phyloP scores from a whole-genome alignment of 768 basidiomycete genomes.

The Hydnum rufescens region DNA sequence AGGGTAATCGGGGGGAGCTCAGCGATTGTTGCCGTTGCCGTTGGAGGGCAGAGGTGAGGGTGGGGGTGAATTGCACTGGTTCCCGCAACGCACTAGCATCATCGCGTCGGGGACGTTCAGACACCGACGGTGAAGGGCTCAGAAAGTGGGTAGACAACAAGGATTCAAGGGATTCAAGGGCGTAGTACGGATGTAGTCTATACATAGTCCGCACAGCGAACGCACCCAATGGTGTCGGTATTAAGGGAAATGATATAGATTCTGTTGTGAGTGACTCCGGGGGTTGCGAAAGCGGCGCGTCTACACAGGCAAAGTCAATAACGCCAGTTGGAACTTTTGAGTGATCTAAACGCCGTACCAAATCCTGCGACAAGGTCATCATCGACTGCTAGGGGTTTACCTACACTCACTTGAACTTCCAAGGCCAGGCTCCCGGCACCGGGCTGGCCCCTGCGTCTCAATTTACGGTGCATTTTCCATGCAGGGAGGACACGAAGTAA shows the following conservation, averaged over 20 bases:
- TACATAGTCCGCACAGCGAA: conserved; percentile 44
- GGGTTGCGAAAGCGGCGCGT: conserved; percentile 23
- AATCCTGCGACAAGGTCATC: conserved; percentile 18
- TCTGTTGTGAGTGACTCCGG: conserved; percentile 27
- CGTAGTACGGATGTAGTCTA: conserved; percentile 46
- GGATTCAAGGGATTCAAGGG: conserved; percentile 58
- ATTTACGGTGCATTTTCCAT: conserved; percentile 50
- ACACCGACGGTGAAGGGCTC: conserved; percentile 16
- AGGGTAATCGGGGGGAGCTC: neutral
- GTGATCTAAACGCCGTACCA: conserved; percentile 14
- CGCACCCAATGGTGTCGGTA: conserved; percentile 48
- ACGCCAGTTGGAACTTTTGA: conserved; percentile 7
- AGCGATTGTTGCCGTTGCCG: neutral
- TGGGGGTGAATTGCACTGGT: conserved; percentile 2
- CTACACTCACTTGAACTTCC: conserved; percentile 11
- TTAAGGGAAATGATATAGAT: conserved; percentile 40
- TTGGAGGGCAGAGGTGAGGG: neutral
- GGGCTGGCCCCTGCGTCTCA: conserved; percentile 27
- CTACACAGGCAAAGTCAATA: conserved; percentile 25
- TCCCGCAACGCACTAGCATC: neutral
- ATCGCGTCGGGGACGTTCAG: neutral
- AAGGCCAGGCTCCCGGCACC: conserved; percentile 26
- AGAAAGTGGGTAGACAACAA: conserved; percentile 54
- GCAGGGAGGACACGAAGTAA: conserved; percentile 54
- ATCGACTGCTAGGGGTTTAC: conserved; percentile 23